A percentile compares a stretch with the other conserved stretches of the same genome.
Conservation (phyloP, 148 eudicot genomes). For the Silene latifolia region DNA sequence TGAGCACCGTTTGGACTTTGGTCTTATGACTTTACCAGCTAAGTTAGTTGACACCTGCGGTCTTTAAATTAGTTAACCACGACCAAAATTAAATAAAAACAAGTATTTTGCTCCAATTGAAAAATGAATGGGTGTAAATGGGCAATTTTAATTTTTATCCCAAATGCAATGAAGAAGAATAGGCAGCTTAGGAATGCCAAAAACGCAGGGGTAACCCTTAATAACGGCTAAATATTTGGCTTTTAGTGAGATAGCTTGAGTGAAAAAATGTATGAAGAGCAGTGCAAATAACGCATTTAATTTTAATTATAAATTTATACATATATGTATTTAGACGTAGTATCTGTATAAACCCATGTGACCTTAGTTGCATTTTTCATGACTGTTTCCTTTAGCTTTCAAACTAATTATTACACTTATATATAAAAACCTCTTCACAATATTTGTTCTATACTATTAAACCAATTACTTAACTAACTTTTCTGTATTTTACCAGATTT, state of each 20-base stretch:
- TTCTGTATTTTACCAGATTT: neutral
- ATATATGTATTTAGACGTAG: conserved; percentile 12
- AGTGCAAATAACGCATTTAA: conserved; percentile 35
- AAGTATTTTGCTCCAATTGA: no score
- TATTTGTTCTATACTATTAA: conserved; percentile 22
- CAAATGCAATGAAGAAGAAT: no score
- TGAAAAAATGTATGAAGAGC: conserved; percentile 28
- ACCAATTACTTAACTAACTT: conserved; percentile 15
- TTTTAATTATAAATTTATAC: neutral
- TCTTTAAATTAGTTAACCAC: no score
- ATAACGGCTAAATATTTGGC: conserved; percentile 55
- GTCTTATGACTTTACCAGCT: no score
- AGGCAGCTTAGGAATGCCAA: no score
- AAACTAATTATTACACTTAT: conserved; percentile 17
- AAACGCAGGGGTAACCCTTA: conserved; percentile 40
- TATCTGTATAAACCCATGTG: conserved; percentile 60
- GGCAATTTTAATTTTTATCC: no score
- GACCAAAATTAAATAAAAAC: no score
- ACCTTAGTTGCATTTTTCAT: conserved; percentile 53
- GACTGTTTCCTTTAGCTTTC: conserved; percentile 20
- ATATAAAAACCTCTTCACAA: conserved; percentile 25
- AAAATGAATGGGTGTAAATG: no score
- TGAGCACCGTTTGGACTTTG: no score
- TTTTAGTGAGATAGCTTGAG: conserved; percentile 33
- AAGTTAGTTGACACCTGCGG: no score